A percentile compares a stretch with the other conserved stretches of the same genome.
Conservation (phyloP, 2,329 filamentous ascomycete species). For the Aspergillus floridensis region DNA sequence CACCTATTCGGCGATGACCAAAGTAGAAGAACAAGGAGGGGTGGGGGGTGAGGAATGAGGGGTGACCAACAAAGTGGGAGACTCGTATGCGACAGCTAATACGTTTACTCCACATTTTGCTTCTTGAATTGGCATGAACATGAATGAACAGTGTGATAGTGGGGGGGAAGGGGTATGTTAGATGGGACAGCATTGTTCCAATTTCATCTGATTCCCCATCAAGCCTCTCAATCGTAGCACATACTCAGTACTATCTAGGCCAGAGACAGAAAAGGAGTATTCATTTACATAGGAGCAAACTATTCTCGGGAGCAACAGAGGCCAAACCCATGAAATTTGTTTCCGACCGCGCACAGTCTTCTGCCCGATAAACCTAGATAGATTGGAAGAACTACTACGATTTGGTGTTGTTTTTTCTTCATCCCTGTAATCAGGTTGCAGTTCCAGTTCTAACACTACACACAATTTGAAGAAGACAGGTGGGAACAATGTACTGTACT, state of each 20-base stretch:
- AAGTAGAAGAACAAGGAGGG: no score
- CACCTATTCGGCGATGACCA: no score
- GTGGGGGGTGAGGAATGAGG: no score
- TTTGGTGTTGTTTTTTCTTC: not conserved
- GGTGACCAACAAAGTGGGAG: no score
- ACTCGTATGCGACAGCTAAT: no score
- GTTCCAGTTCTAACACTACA: no score
- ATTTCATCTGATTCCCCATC: not conserved
- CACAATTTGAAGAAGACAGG: no score
- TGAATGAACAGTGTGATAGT: not conserved
- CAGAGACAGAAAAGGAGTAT: not conserved
- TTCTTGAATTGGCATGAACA: no score
- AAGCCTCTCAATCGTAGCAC: not conserved
- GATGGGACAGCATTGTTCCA: not conserved
- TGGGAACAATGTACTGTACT: no score
- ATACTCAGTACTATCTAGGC: no score
- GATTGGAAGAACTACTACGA: not conserved
- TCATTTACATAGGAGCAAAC: not conserved
- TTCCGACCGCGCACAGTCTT: not conserved
- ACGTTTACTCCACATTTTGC: no score
- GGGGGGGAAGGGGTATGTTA: not conserved
- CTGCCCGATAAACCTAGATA: not conserved
- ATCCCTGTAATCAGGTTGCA: not conserved
- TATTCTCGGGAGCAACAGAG: not conserved
- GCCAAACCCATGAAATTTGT: not conserved